These are phyloP conservation scores for Trichomonascaceae sp. DNA, from an alignment of 1,139 yeast species.

Conservation along the genomic window DNA sequence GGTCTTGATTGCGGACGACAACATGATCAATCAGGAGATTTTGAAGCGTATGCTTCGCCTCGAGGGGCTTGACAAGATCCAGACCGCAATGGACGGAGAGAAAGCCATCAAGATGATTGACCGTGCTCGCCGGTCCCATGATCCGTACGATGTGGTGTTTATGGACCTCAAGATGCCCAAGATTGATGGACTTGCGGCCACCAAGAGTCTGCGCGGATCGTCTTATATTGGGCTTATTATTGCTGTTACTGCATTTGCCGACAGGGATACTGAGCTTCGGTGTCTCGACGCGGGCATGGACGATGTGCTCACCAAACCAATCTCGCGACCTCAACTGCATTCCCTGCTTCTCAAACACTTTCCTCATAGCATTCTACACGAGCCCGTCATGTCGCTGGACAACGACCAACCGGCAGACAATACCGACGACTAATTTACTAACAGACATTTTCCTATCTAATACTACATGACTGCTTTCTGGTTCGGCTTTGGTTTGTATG, in stretches of 20 bases:
- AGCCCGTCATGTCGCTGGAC: constrained; percentile 7
- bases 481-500: no score
- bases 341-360: constrained; percentile 31
- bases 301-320: constrained; percentile 80
- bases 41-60: constrained; percentile 69
- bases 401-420: no score
- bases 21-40: constrained; percentile 81
- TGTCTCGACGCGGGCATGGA: constrained; percentile 79
- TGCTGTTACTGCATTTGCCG: constrained; percentile 91
- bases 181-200: constrained; percentile 76
- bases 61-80: constrained; percentile 62
- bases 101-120: constrained; percentile 63
- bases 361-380: constrained; percentile 11
- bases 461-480: no score
- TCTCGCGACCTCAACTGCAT: constrained; percentile 53
- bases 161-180: constrained; percentile 98
- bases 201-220: constrained; percentile 55
- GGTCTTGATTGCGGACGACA: constrained; percentile 90
- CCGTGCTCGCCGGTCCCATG: constrained; percentile 31
- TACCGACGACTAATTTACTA: no score
- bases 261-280: constrained; percentile 65
- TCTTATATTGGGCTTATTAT: constrained; percentile 66
- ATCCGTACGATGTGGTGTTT: constrained; percentile 54
- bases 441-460: no score
- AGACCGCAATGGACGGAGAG: constrained; percentile 79